Percentiles rank a stretch among this genome's conserved stretches.
Conservation (phyloP, 2,329 filamentous ascomycete genomes). For the Aspergillus melleus region DNA sequence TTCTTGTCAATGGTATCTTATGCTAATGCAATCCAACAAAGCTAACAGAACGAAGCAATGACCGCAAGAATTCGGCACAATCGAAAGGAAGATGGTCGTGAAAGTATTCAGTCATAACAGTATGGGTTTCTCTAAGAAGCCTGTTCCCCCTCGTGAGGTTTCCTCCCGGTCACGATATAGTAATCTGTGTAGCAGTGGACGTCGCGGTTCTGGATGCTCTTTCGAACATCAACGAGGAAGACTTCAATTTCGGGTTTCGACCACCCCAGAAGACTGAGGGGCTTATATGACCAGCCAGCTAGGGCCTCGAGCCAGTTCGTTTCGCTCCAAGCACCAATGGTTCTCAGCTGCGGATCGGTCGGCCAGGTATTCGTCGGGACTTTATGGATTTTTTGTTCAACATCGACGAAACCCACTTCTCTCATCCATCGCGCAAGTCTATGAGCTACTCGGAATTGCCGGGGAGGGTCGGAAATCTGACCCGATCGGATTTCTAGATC, state of each 20-base stretch:
- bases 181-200: constrained; percentile 45
- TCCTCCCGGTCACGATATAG: constrained; percentile 40
- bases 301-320: constrained; percentile 47
- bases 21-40: constrained; percentile 25
- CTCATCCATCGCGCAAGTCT: constrained; percentile 56
- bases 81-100: background rate
- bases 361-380: constrained; percentile 56
- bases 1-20: constrained; percentile 29
- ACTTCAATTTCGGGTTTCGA: constrained; percentile 48
- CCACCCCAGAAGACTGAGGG: constrained; percentile 44
- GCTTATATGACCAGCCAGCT: constrained; percentile 46
- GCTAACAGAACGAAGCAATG: constrained; percentile 13
- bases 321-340: constrained; percentile 52
- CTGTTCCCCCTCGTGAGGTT: constrained; percentile 27
- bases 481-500: constrained; percentile 45
- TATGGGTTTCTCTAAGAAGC: background rate
- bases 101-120: background rate
- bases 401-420: constrained; percentile 58
- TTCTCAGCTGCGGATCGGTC: constrained; percentile 47
- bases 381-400: constrained; percentile 54
- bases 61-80: background rate
- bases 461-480: constrained; percentile 43
- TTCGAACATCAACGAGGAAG: constrained; percentile 45
- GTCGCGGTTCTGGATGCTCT: constrained; percentile 39
- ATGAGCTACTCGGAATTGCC: constrained; percentile 55